Evolutionary conservation across 805 yeast genomes (phyloP), one percentile per base, ranked within the genome.

Genomic region (Lipomyces yamadae): DNA sequence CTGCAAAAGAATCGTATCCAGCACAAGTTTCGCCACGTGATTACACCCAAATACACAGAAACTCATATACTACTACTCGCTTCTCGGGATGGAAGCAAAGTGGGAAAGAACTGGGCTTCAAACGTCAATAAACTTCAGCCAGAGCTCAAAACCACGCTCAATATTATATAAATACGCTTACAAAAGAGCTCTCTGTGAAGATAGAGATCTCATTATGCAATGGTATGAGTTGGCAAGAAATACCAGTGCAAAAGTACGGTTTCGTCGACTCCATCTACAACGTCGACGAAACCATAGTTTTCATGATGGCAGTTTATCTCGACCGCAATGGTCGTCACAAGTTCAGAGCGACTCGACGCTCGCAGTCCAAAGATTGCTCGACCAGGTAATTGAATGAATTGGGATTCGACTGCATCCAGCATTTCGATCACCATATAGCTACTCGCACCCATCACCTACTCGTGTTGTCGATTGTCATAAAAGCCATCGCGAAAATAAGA

Each of bases 341-440:
- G 24, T 24, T 24, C 24, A 24, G 24, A 24, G 24, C 24, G 24
- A 24, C 24, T 24, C 24, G 24, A 24, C 24, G 24, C 24, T 24
- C 24, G 1, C 24, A n/a, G 24, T 24, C 24, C 24, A 1, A n/a
- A 56, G 60, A 42, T 11, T 56, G 10, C 13, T 39, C 54, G 3
- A 34, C 35, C n/a, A 10, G 15, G 24, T 55, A 48, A 11, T 15
- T 33, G 8, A 48, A 39, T 39, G 34, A 62, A 29, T 24, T 33
- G 32, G 65, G 45, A 13, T 30, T 45, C 3, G 57, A 62, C 10
- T 58, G 56, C 50, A 58, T 58, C 29, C 10, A 58, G 50, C 62
- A 48, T 15, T 63, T 63, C 24, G 65, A 60, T 55, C 39, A 29
- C 24, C 61, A 45, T 37, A 63, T 65, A 24, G 24, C 24, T 24